Evolutionary conservation across 176 grass and related monocot genomes (phyloP).

Genomic region (Musa acuminata): DNA sequence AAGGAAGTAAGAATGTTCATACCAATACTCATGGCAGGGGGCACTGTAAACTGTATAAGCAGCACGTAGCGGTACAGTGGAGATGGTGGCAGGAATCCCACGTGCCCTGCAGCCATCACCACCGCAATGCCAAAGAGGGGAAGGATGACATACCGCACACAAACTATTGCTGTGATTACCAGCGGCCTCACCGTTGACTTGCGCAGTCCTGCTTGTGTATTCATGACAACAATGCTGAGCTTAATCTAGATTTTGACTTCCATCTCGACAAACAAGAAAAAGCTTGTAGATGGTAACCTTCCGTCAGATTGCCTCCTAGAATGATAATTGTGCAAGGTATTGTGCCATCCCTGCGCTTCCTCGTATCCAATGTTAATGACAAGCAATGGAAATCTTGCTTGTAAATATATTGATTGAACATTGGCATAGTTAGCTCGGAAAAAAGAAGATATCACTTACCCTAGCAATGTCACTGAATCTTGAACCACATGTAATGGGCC

Average conservation of each 20-base stretch:
- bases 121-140: conserved; percentile 35
- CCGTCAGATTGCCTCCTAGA: conserved; percentile 50
- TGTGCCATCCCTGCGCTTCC: conserved; percentile 33
- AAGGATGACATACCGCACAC: conserved; percentile 34
- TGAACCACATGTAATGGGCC: conserved; percentile 34
- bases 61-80: conserved; percentile 50
- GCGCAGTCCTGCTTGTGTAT: conserved; percentile 16
- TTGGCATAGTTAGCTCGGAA: too few species aligned
- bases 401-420: not conserved
- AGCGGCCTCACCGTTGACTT: conserved; percentile 14
- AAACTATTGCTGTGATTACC: conserved; percentile 25
- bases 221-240: too few species aligned
- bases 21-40: conserved; percentile 49
- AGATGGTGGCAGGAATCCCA: conserved; percentile 53
- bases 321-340: conserved; percentile 58
- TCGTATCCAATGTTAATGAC: not conserved
- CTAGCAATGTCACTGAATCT: conserved; percentile 35
- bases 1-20: not conserved
- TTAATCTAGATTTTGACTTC: not conserved
- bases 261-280: too few species aligned
- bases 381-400: not conserved
- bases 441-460: conserved; percentile 9
- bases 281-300: conserved; percentile 24
- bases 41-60: conserved; percentile 53
- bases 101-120: conserved; percentile 28